Evolutionary conservation across 2,329 filamentous ascomycete genomes (phyloP).

Genomic region (Septoria petroselini): DNA sequence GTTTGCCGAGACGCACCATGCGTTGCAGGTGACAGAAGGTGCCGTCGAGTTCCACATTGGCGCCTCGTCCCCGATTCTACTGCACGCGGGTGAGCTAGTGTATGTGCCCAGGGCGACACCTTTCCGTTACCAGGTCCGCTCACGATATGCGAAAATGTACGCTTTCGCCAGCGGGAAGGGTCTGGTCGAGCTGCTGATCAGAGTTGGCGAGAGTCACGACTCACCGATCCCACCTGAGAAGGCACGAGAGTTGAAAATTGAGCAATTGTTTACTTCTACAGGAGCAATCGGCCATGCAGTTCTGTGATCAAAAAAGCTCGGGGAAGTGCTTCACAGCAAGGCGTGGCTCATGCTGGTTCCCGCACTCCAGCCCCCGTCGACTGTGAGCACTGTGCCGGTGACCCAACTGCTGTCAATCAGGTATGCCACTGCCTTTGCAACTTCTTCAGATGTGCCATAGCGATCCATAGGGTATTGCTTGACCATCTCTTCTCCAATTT

Average conservation of each 20-base stretch:
- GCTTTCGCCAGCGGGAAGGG: slow-evolving; percentile 52
- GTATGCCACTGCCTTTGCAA: slow-evolving; percentile 2
- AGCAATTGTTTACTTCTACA: neutral
- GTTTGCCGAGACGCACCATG: slow-evolving; percentile 53
- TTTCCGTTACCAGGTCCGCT: slow-evolving; percentile 47
- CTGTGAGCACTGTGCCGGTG: neutral
- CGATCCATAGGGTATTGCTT: neutral
- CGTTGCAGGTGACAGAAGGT: slow-evolving; percentile 51
- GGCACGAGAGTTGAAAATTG: slow-evolving; percentile 7
- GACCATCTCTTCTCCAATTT: neutral
- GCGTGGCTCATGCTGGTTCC: neutral
- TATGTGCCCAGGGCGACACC: slow-evolving; percentile 49
- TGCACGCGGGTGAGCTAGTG: slow-evolving; percentile 50
- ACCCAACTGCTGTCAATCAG: slow-evolving; percentile 1
- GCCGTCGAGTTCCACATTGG: slow-evolving; percentile 44
- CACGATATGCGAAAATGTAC: slow-evolving; percentile 49
- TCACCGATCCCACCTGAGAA: slow-evolving; percentile 28
- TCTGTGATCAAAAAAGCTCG: neutral
- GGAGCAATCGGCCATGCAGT: neutral
- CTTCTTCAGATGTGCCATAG: slow-evolving; percentile 1
- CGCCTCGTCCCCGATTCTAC: slow-evolving; percentile 36
- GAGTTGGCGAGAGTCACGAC: slow-evolving; percentile 25
- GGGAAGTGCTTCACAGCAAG: too few species aligned
- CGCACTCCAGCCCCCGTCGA: neutral
- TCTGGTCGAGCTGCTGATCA: slow-evolving; percentile 46